These are phyloP conservation scores for Lecanosticta acicola DNA, from an alignment of 2,329 filamentous ascomycete species.

Conservation along the genomic window DNA sequence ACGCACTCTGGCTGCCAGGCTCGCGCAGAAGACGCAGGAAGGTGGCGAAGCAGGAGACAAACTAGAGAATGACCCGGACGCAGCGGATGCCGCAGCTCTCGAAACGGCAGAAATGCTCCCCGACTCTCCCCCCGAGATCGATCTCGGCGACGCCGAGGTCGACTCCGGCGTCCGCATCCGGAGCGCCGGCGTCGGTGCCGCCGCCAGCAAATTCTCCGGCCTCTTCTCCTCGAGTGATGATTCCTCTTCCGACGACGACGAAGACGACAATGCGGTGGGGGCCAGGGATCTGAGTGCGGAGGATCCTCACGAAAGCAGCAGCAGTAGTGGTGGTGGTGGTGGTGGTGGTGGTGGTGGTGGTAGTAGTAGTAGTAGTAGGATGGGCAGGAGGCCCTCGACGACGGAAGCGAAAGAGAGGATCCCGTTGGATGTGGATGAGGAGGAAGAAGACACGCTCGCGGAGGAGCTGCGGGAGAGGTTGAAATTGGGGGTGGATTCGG, in stretches of 20 bases:
- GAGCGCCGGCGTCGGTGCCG: conserved; percentile 3
- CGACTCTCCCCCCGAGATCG: conserved; percentile 20
- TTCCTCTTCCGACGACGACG: conserved; percentile 47
- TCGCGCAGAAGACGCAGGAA: conserved; percentile 50
- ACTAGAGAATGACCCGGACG: conserved; percentile 24
- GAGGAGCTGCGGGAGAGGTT: conserved; percentile 13
- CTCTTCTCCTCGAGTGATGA: conserved; percentile 38
- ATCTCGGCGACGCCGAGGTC: conserved; percentile 3
- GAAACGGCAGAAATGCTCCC: conserved; percentile 29
- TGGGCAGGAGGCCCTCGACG: conserved; percentile 29
- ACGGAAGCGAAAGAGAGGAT: conserved; percentile 32
- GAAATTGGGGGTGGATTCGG: conserved; percentile 8
- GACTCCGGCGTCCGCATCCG: not conserved
- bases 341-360: too few relatives aligned
- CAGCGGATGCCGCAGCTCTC: conserved; percentile 28
- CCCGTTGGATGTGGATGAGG: conserved; percentile 29
- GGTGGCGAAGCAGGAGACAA: conserved; percentile 23
- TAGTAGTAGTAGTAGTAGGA: conserved; percentile 2
- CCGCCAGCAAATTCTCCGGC: conserved; percentile 23
- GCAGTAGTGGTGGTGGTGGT: conserved; percentile 11
- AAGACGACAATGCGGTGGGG: conserved; percentile 29
- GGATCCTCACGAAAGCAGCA: conserved; percentile 11
- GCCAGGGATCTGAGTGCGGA: not conserved
- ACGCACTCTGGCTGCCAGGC: conserved; percentile 79
- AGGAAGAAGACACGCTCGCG: conserved; percentile 20